A percentile compares a stretch with the other conserved stretches of the same genome.
phyloP scores from a whole-genome alignment of 2,329 filamentous ascomycete genomes.

The Alternaria burnsii region DNA sequence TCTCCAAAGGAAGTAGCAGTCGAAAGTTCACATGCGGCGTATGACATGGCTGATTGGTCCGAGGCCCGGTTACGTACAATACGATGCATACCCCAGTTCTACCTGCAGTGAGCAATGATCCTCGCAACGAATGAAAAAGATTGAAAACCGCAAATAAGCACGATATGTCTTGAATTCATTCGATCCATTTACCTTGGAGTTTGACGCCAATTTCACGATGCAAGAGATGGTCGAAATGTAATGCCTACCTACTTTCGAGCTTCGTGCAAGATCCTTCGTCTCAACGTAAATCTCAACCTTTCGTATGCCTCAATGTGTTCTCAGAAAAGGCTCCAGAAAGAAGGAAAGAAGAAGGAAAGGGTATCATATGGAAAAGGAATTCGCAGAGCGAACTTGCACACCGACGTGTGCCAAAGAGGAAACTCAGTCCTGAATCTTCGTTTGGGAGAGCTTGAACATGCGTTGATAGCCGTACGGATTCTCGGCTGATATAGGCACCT shows the following conservation, averaged over 20 bases:
- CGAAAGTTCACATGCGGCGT: background rate
- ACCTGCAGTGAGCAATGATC: constrained; percentile 2
- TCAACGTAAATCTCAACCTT: background rate
- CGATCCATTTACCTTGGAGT: background rate
- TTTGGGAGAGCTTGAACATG: constrained; percentile 34
- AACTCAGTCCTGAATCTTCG: constrained; percentile 25
- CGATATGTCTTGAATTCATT: background rate
- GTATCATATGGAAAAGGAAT: background rate
- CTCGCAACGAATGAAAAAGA: background rate
- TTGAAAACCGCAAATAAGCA: background rate
- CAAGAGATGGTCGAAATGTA: background rate
- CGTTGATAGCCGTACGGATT: constrained; percentile 33
- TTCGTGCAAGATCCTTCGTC: background rate
- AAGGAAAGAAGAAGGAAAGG: background rate
- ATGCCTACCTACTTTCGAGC: background rate
- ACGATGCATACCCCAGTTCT: background rate
- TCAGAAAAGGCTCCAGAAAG: background rate
- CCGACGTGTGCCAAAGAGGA: background rate
- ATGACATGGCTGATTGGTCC: background rate
- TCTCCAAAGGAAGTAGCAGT: background rate
- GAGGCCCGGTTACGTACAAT: background rate
- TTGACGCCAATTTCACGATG: background rate
- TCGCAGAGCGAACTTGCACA: background rate
- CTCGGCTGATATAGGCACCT: constrained; percentile 23
- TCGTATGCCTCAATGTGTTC: constrained; percentile 1